phyloP scores from a whole-genome alignment of 768 basidiomycete genomes.

The Suillus paluster region DNA sequence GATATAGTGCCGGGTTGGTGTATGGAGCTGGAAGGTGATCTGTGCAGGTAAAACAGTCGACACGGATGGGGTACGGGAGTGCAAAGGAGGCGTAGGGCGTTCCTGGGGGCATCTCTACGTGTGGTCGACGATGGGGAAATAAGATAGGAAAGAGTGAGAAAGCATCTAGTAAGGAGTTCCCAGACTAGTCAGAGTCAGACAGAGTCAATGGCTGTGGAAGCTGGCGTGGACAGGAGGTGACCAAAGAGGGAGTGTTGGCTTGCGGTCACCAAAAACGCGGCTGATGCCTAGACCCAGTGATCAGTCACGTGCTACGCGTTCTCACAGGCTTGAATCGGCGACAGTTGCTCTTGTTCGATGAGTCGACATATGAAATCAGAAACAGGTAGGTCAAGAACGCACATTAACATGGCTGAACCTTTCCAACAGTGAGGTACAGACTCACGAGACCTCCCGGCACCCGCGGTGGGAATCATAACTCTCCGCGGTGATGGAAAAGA shows the following conservation, averaged over 20 bases:
- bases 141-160: background rate
- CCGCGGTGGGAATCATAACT: too few species aligned
- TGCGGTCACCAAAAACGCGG: too few species aligned
- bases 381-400: too few species aligned
- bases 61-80: conserved; percentile 80
- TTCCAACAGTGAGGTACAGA: background rate
- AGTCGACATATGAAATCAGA: too few species aligned
- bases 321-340: background rate
- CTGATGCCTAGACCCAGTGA: too few species aligned
- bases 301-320: background rate
- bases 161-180: background rate
- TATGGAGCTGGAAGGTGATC: conserved; percentile 37
- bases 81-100: conserved; percentile 80
- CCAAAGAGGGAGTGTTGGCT: too few species aligned
- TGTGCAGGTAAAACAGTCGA: conserved; percentile 75
- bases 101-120: conserved; percentile 67
- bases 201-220: background rate
- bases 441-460: background rate
- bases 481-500: too few species aligned
- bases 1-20: conserved; percentile 54
- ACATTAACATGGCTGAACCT: background rate
- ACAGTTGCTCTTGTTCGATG: too few species aligned
- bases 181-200: background rate
- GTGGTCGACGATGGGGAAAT: background rate
- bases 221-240: background rate